Conservation (phyloP, 78 protist genomes). For the Cavenderia fasciculata region DNA sequence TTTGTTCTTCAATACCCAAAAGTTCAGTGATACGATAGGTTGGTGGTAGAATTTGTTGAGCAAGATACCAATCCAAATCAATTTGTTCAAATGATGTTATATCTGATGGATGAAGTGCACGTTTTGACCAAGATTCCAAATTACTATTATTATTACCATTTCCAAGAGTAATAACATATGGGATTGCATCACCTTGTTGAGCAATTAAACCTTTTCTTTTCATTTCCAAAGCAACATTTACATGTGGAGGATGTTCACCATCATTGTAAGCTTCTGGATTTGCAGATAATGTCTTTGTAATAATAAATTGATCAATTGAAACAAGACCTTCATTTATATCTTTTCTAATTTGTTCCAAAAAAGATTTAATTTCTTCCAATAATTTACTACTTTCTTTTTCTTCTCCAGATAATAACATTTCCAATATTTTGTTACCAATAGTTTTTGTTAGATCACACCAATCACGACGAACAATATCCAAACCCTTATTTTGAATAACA, state of each 20-base stretch:
- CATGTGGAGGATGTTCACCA: conserved; percentile 96
- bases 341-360: conserved; percentile 6
- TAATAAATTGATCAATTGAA: conserved; percentile 79
- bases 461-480: conserved; percentile 99
- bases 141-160: too few relatives aligned
- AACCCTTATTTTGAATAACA: conserved; percentile 93
- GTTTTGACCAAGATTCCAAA: conserved; percentile 20
- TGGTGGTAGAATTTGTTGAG: conserved; percentile 77
- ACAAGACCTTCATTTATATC: not conserved
- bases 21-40: conserved; percentile 37
- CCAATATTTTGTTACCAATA: conserved; percentile 51
- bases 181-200: conserved; percentile 91
- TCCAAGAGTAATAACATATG: conserved; percentile 91
- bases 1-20: conserved; percentile 6
- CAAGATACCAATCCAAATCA: conserved; percentile 78
- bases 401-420: conserved; percentile 38
- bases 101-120: conserved; percentile 58
- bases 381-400: conserved; percentile 64
- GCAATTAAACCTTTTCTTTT: conserved; percentile 72
- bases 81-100: conserved; percentile 19
- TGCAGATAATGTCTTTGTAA: conserved; percentile 92
- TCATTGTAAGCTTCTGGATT: conserved; percentile 95
- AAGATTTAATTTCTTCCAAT: conserved; percentile 19
- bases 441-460: conserved; percentile 95
- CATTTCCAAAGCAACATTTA: conserved; percentile 82